Evolutionary conservation across 805 yeast species (phyloP).

Genomic region (Saccharomycopsis olivae): DNA sequence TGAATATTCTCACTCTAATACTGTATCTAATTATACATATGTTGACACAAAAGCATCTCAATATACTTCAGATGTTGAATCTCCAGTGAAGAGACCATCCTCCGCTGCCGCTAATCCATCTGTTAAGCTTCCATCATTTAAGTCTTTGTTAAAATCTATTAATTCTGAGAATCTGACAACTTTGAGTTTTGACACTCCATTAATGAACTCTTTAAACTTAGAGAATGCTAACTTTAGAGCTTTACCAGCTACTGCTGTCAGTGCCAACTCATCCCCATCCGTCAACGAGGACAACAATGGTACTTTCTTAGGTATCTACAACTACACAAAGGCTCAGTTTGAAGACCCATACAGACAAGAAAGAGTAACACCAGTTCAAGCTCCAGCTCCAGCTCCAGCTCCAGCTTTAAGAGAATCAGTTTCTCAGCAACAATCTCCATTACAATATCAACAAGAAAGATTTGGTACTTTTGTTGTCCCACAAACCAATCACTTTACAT

Average conservation of each 20-base stretch:
- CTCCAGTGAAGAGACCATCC: conserved; percentile 9
- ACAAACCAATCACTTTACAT: background rate
- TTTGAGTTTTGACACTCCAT: conserved; percentile 16
- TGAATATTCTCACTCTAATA: background rate
- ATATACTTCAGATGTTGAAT: conserved; percentile 7
- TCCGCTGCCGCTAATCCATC: background rate
- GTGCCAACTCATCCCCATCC: conserved; percentile 1
- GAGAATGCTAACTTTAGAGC: conserved; percentile 10
- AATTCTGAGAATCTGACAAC: conserved; percentile 2
- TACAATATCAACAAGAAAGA: conserved; percentile 15
- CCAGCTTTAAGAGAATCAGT: background rate
- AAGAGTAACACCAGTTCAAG: background rate
- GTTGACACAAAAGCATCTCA: background rate
- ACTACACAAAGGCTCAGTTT: conserved; percentile 15
- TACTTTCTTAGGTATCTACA: conserved; percentile 15
- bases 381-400: background rate
- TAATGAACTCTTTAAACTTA: conserved; percentile 17
- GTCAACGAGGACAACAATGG: conserved; percentile 3
- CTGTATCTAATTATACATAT: conserved; percentile 11
- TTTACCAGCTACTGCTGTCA: background rate
- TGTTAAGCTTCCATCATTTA: conserved; percentile 19
- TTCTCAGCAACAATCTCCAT: conserved; percentile 12
- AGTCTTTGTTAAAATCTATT: conserved; percentile 18
- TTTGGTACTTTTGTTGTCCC: conserved; percentile 6
- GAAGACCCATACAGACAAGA: conserved; percentile 15